These are phyloP conservation scores for Saccharomycopsis sp. DNA, from an alignment of 805 yeast species.

Conservation along the genomic window DNA sequence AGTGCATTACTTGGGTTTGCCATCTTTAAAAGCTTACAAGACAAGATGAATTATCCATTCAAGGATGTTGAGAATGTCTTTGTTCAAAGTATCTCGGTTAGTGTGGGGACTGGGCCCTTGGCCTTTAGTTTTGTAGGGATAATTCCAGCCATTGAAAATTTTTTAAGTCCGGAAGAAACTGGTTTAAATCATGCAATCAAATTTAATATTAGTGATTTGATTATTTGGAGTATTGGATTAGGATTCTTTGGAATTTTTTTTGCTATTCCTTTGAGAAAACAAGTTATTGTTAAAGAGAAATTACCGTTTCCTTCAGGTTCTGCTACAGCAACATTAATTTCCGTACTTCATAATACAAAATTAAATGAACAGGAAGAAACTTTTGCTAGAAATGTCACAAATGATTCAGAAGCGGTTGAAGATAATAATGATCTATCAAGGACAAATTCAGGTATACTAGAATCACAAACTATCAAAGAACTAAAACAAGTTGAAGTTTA, in stretches of 20 bases:
- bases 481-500: constrained; percentile 28
- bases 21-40: constrained; percentile 50
- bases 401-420: neutral
- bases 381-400: constrained; percentile 10
- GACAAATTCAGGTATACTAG: constrained; percentile 17
- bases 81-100: constrained; percentile 88
- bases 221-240: constrained; percentile 77
- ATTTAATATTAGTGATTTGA: constrained; percentile 40
- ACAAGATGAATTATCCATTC: constrained; percentile 32
- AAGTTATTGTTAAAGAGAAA: constrained; percentile 79
- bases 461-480: constrained; percentile 24
- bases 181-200: constrained; percentile 37
- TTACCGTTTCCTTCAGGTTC: constrained; percentile 91
- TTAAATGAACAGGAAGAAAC: constrained; percentile 22
- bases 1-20: constrained; percentile 85
- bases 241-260: constrained; percentile 95
- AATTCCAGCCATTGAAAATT: constrained; percentile 89
- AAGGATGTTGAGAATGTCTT: constrained; percentile 93
- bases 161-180: constrained; percentile 66
- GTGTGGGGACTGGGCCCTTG: constrained; percentile 95
- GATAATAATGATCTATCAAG: neutral
- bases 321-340: constrained; percentile 89
- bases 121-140: constrained; percentile 95
- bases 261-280: constrained; percentile 80
- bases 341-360: constrained; percentile 71